phyloP scores from a whole-genome alignment of 164 flowering plant species.

The Pachysandra terminalis region DNA sequence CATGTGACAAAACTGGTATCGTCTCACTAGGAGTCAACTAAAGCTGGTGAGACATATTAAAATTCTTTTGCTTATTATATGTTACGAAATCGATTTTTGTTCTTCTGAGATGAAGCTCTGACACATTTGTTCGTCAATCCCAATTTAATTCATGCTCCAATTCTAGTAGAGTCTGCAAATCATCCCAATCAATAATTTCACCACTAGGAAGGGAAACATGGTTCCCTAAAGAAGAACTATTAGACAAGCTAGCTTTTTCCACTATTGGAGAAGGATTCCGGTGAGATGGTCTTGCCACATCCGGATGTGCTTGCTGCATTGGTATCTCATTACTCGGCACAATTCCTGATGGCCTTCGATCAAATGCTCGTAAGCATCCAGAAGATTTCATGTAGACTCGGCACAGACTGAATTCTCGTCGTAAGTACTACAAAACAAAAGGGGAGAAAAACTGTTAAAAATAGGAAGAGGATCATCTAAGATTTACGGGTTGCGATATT shows the following conservation, averaged over 20 bases:
- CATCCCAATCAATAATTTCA: slow-evolving; percentile 12
- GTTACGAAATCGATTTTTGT: background rate
- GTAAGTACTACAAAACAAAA: slow-evolving; percentile 36
- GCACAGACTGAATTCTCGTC: slow-evolving; percentile 59
- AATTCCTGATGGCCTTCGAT: slow-evolving; percentile 52
- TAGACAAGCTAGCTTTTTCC: slow-evolving; percentile 19
- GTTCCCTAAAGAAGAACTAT: slow-evolving; percentile 27
- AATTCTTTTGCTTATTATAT: too few species aligned
- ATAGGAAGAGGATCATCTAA: too few species aligned
- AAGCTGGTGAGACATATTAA: too few species aligned
- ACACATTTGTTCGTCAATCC: slow-evolving; percentile 3
- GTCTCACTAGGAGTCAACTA: too few species aligned
- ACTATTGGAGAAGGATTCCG: slow-evolving; percentile 12
- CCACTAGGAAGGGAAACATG: slow-evolving; percentile 6
- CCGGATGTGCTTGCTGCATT: slow-evolving; percentile 5
- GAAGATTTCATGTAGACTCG: slow-evolving; percentile 61
- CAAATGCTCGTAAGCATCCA: slow-evolving; percentile 59
- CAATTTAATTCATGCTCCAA: slow-evolving; percentile 30
- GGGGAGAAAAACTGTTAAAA: background rate
- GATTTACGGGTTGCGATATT: too few species aligned
- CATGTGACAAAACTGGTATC: too few species aligned
- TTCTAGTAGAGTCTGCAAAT: slow-evolving; percentile 17
- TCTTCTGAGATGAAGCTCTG: background rate
- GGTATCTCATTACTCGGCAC: background rate
- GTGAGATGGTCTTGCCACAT: slow-evolving; percentile 8